phyloP scores from a whole-genome alignment of 345 rosid genomes.

The Euphorbia tirucalli region DNA sequence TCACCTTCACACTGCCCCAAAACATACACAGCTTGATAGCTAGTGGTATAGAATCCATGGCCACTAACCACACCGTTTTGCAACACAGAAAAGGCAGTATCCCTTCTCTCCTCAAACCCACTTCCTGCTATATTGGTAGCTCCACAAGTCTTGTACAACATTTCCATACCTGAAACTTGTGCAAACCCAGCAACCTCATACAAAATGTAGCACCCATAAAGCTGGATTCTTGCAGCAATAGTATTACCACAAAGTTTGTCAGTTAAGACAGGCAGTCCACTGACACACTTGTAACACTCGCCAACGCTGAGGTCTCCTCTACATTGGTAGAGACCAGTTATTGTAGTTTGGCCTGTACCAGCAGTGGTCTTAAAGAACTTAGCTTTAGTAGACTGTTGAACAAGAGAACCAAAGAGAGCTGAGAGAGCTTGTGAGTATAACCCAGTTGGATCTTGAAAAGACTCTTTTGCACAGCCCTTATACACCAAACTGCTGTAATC shows the following conservation, averaged over 20 bases:
- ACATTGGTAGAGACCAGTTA: constrained; percentile 92
- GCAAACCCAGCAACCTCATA: constrained; percentile 82
- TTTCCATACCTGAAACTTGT: constrained; percentile 84
- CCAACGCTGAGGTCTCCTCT: constrained; percentile 75
- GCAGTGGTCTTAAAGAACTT: constrained; percentile 84
- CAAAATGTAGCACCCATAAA: constrained; percentile 78
- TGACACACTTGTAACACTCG: constrained; percentile 91
- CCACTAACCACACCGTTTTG: constrained; percentile 68
- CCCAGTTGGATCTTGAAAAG: constrained; percentile 81
- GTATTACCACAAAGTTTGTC: constrained; percentile 75
- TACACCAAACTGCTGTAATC: constrained; percentile 71
- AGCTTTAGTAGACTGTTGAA: constrained; percentile 71
- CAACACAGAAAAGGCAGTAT: constrained; percentile 63
- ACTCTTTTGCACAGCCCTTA: constrained; percentile 83
- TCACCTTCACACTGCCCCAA: constrained; percentile 97
- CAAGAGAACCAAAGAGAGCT: constrained; percentile 76
- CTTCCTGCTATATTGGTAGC: constrained; percentile 54
- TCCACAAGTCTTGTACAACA: constrained; percentile 89
- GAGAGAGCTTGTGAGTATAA: constrained; percentile 81
- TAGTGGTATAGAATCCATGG: constrained; percentile 71
- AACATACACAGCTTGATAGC: constrained; percentile 60
- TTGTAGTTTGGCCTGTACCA: constrained; percentile 65
- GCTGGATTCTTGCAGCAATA: constrained; percentile 80
- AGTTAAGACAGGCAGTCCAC: constrained; percentile 70
- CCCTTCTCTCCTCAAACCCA: constrained; percentile 85